A percentile compares a stretch with the other conserved stretches of the same genome.
phyloP scores from a whole-genome alignment of 129 eudicot species.

The Logfia minima region DNA sequence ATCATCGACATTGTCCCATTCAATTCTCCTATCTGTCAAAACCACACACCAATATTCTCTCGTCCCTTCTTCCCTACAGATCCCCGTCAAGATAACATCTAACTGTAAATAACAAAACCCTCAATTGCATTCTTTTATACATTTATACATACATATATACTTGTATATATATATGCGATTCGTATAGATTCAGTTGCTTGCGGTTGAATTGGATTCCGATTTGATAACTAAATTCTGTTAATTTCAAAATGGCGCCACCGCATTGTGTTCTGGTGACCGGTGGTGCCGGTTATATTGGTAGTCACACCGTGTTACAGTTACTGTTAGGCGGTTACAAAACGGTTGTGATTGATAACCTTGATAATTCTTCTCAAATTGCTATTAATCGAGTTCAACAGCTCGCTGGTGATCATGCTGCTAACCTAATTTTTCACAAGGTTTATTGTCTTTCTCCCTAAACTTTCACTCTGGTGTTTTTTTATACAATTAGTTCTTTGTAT shows the following conservation, averaged over 20 bases:
- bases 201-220: constrained; percentile 18
- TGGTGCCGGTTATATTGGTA: constrained; percentile 92
- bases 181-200: constrained; percentile 21
- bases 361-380: constrained; percentile 63
- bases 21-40: constrained; percentile 37
- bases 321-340: constrained; percentile 68
- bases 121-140: constrained; percentile 1
- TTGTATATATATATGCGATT: constrained; percentile 20
- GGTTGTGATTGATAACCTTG: constrained; percentile 74
- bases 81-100: constrained; percentile 21
- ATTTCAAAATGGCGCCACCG: constrained; percentile 41
- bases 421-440: constrained; percentile 76
- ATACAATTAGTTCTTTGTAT: neutral
- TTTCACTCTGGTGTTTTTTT: no score
- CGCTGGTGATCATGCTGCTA: constrained; percentile 57
- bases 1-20: constrained; percentile 25
- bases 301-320: constrained; percentile 78
- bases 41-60: constrained; percentile 33
- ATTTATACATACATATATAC: constrained; percentile 3
- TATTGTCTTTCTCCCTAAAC: no score
- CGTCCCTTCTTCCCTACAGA: constrained; percentile 21
- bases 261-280: constrained; percentile 73
- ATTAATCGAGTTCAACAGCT: constrained; percentile 67
- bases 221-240: neutral
- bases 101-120: constrained; percentile 29